Conservation (phyloP, 2,329 filamentous ascomycete genomes). For the Apiospora malaysiana region DNA sequence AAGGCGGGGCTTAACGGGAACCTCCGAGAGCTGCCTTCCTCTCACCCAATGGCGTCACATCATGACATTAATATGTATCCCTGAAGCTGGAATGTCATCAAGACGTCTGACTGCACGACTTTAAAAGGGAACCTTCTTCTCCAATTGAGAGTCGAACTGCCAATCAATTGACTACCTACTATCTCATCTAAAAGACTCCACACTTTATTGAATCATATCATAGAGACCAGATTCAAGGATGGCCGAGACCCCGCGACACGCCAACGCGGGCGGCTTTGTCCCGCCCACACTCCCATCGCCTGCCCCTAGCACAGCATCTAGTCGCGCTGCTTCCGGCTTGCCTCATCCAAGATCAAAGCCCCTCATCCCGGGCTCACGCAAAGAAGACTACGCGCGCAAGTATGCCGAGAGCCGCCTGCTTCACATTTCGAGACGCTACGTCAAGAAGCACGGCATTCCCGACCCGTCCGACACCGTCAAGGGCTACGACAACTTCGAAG, state of each 20-base stretch:
- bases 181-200: neutral
- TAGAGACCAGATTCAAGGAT: neutral
- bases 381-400: conserved; percentile 65
- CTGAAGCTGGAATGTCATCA: conserved; percentile 9
- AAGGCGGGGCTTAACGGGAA: neutral
- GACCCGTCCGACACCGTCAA: conserved; percentile 56
- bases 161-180: neutral
- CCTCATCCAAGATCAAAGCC: conserved; percentile 62
- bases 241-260: conserved; percentile 18
- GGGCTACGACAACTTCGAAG: conserved; percentile 66
- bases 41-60: conserved; percentile 12
- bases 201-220: neutral
- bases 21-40: conserved; percentile 1
- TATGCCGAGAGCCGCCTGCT: conserved; percentile 61
- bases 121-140: neutral
- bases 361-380: conserved; percentile 60
- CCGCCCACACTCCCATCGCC: conserved; percentile 58
- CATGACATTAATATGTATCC: neutral
- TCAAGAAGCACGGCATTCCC: conserved; percentile 61
- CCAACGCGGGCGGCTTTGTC: conserved; percentile 57
- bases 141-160: neutral
- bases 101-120: neutral
- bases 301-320: conserved; percentile 56
- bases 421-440: conserved; percentile 61
- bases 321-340: conserved; percentile 46